phyloP scores from a whole-genome alignment of 352 stramenopile genomes.

The Globisporangium radiosum region DNA sequence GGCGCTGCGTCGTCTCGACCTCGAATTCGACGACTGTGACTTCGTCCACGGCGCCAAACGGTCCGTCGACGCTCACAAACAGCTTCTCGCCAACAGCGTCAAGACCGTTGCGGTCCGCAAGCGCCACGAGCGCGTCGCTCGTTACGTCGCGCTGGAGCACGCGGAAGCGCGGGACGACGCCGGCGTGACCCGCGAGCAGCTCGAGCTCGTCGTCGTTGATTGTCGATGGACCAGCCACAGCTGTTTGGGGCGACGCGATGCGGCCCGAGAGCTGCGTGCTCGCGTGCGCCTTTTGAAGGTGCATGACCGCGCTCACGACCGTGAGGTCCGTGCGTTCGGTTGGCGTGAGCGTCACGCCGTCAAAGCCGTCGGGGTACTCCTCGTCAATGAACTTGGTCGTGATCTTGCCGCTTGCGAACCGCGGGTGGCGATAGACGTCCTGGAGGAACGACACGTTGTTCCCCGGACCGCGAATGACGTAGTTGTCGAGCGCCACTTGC shows the following conservation, averaged over 20 bases:
- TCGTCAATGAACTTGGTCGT: slow-evolving; percentile 96
- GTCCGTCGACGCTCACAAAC: slow-evolving; percentile 46
- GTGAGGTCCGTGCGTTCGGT: slow-evolving; percentile 68
- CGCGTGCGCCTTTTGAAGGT: slow-evolving; percentile 38
- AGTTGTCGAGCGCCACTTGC: slow-evolving; percentile 88
- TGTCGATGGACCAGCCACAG: background rate
- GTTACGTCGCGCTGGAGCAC: slow-evolving; percentile 24
- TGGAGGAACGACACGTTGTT: slow-evolving; percentile 95
- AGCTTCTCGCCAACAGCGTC: slow-evolving; percentile 31
- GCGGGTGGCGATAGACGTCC: slow-evolving; percentile 88
- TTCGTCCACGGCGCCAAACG: slow-evolving; percentile 38
- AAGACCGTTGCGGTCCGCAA: slow-evolving; percentile 40
- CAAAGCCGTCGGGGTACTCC: slow-evolving; percentile 95
- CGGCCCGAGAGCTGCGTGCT: slow-evolving; percentile 26
- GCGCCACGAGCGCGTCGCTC: slow-evolving; percentile 25
- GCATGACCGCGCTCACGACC: slow-evolving; percentile 69
- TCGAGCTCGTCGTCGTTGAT: slow-evolving; percentile 37
- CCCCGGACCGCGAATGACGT: slow-evolving; percentile 91
- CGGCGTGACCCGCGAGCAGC: slow-evolving; percentile 20
- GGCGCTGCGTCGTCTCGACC: slow-evolving; percentile 22
- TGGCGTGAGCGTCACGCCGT: slow-evolving; percentile 60
- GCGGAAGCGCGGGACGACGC: slow-evolving; percentile 33
- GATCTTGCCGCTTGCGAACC: slow-evolving; percentile 90
- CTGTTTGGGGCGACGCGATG: slow-evolving; percentile 14
- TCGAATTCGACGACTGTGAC: slow-evolving; percentile 50